Evolutionary conservation across 768 basidiomycete species (phyloP).

Genomic region (Neoboletus brunneissimus): DNA sequence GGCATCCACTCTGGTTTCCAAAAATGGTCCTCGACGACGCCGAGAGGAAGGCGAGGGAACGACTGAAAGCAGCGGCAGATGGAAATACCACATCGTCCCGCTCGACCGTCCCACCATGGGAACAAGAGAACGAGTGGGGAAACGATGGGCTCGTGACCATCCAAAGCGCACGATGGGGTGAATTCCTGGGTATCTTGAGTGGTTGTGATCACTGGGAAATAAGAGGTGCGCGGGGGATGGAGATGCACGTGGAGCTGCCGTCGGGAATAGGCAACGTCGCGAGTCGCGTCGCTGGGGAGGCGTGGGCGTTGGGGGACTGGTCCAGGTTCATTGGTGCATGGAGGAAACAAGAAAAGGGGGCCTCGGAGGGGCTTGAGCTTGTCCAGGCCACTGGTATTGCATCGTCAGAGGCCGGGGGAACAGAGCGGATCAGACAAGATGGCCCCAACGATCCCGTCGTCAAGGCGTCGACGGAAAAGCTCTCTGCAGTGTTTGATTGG

Average conservation of each 20-base stretch:
- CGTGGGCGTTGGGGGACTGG: conserved; percentile 53
- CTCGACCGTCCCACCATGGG: conserved; percentile 41
- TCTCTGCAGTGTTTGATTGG: conserved; percentile 80
- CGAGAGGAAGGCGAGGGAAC: conserved; percentile 58
- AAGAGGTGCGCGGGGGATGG: conserved; percentile 80
- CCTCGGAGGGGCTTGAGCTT: conserved; percentile 34
- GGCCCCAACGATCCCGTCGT: conserved; percentile 52
- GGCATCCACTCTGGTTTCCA: conserved; percentile 97
- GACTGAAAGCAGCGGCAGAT: conserved; percentile 35
- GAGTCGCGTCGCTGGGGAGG: conserved; percentile 40
- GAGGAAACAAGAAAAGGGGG: conserved; percentile 52
- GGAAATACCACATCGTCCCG: background rate
- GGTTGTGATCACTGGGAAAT: conserved; percentile 97
- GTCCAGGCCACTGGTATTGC: conserved; percentile 16
- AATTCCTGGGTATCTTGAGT: conserved; percentile 87
- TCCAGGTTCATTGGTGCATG: conserved; percentile 57
- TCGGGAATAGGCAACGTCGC: conserved; percentile 43
- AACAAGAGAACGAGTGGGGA: conserved; percentile 60
- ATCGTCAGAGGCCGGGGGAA: conserved; percentile 10
- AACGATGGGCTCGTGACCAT: conserved; percentile 93
- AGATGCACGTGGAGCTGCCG: conserved; percentile 58
- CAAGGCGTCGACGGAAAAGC: conserved; percentile 64
- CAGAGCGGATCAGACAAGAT: conserved; percentile 25
- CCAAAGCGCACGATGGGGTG: conserved; percentile 94
- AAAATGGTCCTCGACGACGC: conserved; percentile 90